Percentiles rank a stretch among this genome's conserved stretches.
Evolutionary conservation across 495 filamentous ascomycete species (phyloP).

Genomic region (Penicillium lividum): DNA sequence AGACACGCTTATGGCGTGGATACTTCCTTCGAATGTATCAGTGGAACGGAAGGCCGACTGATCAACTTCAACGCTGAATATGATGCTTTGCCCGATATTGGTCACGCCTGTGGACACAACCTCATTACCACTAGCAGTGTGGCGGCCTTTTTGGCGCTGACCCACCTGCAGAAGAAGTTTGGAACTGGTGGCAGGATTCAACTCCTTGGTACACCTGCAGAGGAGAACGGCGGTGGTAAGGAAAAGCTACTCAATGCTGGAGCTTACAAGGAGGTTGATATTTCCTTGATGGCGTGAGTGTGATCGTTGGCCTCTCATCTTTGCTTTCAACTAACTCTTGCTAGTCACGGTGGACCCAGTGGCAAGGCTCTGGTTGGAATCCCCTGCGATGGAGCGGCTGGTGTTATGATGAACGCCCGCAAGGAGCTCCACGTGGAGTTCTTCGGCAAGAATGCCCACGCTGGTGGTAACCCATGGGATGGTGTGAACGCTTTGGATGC

Average conservation of each 20-base stretch:
- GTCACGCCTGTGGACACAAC: constrained; percentile 71
- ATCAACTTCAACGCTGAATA: constrained; percentile 52
- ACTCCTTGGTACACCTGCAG: constrained; percentile 69
- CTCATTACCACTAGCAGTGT: constrained; percentile 66
- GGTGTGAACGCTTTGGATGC: constrained; percentile 67
- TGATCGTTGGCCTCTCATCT: neutral
- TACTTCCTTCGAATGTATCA: constrained; percentile 42
- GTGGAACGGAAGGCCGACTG: constrained; percentile 40
- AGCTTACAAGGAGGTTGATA: constrained; percentile 65
- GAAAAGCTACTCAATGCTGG: constrained; percentile 62
- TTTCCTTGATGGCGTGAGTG: constrained; percentile 62
- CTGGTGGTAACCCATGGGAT: constrained; percentile 63
- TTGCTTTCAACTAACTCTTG: neutral
- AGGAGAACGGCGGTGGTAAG: constrained; percentile 73
- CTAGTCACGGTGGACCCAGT: constrained; percentile 33
- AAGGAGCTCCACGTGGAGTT: constrained; percentile 39
- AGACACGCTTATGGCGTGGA: constrained; percentile 46
- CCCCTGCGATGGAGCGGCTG: constrained; percentile 30
- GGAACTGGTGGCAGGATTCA: constrained; percentile 56
- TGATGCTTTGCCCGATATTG: constrained; percentile 59
- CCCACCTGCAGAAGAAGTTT: constrained; percentile 42
- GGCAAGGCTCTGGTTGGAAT: constrained; percentile 26
- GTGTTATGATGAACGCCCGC: constrained; percentile 40
- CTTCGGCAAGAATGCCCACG: constrained; percentile 47
- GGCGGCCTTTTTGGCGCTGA: constrained; percentile 56